A percentile compares a stretch with the other conserved stretches of the same genome.
phyloP scores from a whole-genome alignment of 2,329 filamentous ascomycete genomes.

The Stagonosporopsis rhizophila region DNA sequence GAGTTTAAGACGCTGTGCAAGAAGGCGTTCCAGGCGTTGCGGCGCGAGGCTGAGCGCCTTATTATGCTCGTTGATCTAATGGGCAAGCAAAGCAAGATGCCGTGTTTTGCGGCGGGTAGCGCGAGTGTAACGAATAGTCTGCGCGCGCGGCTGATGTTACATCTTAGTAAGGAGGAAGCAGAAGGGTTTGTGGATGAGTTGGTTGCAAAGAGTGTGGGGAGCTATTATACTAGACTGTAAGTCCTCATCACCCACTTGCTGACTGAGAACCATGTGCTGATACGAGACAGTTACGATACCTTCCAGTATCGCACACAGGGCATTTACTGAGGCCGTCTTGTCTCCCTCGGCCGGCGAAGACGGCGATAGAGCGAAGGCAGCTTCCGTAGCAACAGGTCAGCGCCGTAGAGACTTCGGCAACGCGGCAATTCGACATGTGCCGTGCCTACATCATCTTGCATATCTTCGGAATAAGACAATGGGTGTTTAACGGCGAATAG shows the following conservation, averaged over 20 bases:
- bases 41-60: constrained; percentile 79
- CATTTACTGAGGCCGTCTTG: constrained; percentile 68
- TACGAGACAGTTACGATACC: constrained; percentile 72
- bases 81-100: constrained; percentile 84
- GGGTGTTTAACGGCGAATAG: not conserved
- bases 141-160: constrained; percentile 78
- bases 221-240: constrained; percentile 86
- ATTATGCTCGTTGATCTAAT: constrained; percentile 85
- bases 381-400: too few species aligned
- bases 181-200: constrained; percentile 83
- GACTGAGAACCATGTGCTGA: not conserved
- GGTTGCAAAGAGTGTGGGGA: constrained; percentile 80
- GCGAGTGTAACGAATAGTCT: constrained; percentile 72
- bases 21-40: constrained; percentile 81
- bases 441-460: not conserved
- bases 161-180: constrained; percentile 82
- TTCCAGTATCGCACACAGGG: constrained; percentile 89
- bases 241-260: too few species aligned
- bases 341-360: not conserved
- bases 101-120: constrained; percentile 77
- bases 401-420: not conserved
- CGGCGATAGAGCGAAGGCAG: not conserved
- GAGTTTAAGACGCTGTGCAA: constrained; percentile 83
- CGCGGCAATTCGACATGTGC: not conserved
- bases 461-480: not conserved